A percentile compares a stretch with the other conserved stretches of the same genome.
phyloP scores from a whole-genome alignment of 768 basidiomycete genomes.

The Podaxis mareebaensis region DNA sequence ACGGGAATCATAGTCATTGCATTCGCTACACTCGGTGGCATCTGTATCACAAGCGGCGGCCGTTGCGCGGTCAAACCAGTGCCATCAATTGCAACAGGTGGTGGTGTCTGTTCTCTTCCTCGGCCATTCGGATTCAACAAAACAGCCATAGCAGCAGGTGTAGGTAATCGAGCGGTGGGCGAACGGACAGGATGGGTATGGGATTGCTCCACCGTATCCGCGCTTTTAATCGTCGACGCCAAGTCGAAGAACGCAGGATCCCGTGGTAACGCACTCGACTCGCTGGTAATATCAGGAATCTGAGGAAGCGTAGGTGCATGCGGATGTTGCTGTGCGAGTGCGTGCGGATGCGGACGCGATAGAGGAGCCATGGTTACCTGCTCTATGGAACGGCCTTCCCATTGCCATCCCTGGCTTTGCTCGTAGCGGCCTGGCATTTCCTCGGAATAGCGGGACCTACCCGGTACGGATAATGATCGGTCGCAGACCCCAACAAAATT shows the following conservation, averaged over 20 bases:
- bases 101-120: conserved; percentile 30
- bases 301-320: conserved; percentile 18
- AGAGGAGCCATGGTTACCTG: conserved; percentile 21
- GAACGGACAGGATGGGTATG: conserved; percentile 26
- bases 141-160: conserved; percentile 49
- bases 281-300: neutral
- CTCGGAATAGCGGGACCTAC: conserved; percentile 38
- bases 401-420: conserved; percentile 20
- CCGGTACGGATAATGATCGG: neutral
- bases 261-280: conserved; percentile 5
- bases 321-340: conserved; percentile 8
- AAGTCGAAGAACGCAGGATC: conserved; percentile 11
- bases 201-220: conserved; percentile 11
- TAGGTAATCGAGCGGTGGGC: conserved; percentile 42
- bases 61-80: conserved; percentile 17
- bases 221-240: conserved; percentile 16
- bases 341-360: conserved; percentile 11
- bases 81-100: conserved; percentile 7
- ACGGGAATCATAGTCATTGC: conserved; percentile 5
- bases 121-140: conserved; percentile 37
- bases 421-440: conserved; percentile 37
- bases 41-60: conserved; percentile 4
- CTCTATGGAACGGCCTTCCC: conserved; percentile 9
- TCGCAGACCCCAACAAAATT: conserved; percentile 15
- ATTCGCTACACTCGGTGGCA: conserved; percentile 7